Evolutionary conservation across 768 basidiomycete species (phyloP).

Genomic region (Fibroporia radiculosa): DNA sequence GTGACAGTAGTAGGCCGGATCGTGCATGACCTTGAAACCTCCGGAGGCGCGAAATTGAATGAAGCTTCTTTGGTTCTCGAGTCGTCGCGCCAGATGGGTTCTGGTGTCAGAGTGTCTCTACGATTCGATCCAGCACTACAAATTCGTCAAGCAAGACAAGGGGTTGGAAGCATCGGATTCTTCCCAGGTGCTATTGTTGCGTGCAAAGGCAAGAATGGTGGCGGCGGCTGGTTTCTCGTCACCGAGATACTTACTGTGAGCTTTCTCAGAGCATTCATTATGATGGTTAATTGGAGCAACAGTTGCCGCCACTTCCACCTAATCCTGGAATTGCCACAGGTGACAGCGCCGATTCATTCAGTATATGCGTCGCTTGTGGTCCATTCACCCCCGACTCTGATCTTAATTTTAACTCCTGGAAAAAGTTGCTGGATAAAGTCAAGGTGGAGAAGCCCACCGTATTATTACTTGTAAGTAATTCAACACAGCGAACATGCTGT

Average conservation of each 20-base stretch:
- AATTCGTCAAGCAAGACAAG: slow-evolving; percentile 55
- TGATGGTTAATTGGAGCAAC: slow-evolving; percentile 53
- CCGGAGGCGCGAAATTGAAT: slow-evolving; percentile 54
- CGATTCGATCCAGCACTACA: slow-evolving; percentile 60
- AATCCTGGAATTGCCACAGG: slow-evolving; percentile 29
- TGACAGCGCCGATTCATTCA: slow-evolving; percentile 41
- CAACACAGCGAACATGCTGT: background rate
- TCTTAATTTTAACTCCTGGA: slow-evolving; percentile 67
- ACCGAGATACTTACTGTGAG: slow-evolving; percentile 73
- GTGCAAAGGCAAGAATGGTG: slow-evolving; percentile 83
- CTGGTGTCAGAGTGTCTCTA: slow-evolving; percentile 61
- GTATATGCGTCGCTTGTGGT: slow-evolving; percentile 71
- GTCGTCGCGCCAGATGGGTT: slow-evolving; percentile 70
- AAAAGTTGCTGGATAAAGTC: slow-evolving; percentile 53
- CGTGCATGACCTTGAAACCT: slow-evolving; percentile 50
- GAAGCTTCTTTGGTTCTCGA: slow-evolving; percentile 76
- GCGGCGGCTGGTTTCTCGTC: slow-evolving; percentile 80
- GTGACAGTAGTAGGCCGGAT: slow-evolving; percentile 23
- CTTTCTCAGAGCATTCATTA: background rate
- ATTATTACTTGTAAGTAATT: slow-evolving; percentile 57
- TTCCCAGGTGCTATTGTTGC: slow-evolving; percentile 89
- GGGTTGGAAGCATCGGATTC: slow-evolving; percentile 59
- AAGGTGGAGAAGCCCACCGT: slow-evolving; percentile 62
- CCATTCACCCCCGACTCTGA: slow-evolving; percentile 81
- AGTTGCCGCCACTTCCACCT: slow-evolving; percentile 27